Evolutionary conservation across 1,284 basidiomycete species (phyloP).

Genomic region (Mycosarcoma mackinlayi): DNA sequence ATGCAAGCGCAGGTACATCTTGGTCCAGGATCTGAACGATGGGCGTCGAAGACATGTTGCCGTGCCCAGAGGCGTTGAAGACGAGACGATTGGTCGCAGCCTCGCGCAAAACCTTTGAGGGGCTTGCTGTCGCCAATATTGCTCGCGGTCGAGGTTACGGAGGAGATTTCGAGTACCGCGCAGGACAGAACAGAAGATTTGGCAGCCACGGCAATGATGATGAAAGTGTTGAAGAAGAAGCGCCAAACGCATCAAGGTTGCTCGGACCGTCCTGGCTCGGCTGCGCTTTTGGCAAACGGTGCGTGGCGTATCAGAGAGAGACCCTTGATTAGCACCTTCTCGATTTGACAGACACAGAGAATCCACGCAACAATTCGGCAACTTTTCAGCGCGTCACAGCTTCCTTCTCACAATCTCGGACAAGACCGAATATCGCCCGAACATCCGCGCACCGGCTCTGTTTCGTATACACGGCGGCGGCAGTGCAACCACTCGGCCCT

Average conservation of each 20-base stretch:
- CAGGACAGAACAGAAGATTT: background rate
- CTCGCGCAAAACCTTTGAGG: too few relatives aligned
- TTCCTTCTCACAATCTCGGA: background rate
- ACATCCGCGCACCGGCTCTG: background rate
- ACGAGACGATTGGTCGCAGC: background rate
- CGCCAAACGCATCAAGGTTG: background rate
- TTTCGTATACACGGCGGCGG: too few relatives aligned
- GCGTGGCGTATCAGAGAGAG: background rate
- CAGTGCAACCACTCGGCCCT: too few relatives aligned
- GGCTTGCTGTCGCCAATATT: too few relatives aligned
- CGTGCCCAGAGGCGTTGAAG: background rate
- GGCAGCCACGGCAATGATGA: background rate
- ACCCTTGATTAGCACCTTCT: too few relatives aligned
- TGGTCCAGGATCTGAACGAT: slow-evolving; percentile 6
- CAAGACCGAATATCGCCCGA: slow-evolving; percentile 8
- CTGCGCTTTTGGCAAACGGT: background rate
- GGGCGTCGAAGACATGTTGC: slow-evolving; percentile 21
- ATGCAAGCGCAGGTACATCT: slow-evolving; percentile 34
- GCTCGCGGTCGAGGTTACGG: too few relatives aligned
- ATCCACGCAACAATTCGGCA: too few relatives aligned
- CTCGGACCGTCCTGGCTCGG: background rate
- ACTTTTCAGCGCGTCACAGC: background rate
- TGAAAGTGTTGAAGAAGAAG: background rate
- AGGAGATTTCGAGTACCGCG: background rate
- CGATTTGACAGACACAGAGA: slow-evolving; percentile 5